phyloP scores from a whole-genome alignment of 495 filamentous ascomycete genomes.

The Penicillium waksmanii region DNA sequence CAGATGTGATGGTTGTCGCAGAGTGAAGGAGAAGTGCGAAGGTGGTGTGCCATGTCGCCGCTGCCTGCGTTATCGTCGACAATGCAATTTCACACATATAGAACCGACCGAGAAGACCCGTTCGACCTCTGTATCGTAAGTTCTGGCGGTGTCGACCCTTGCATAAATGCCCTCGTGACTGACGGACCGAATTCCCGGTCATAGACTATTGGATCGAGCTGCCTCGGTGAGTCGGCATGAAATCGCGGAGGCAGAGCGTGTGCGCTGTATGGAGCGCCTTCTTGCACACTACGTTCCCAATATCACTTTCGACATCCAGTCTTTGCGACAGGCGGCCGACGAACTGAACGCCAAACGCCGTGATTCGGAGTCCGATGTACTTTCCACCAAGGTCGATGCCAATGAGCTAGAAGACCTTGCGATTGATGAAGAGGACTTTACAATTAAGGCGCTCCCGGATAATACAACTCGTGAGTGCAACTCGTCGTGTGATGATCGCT shows the following conservation, averaged over 20 bases:
- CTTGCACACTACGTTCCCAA: slow-evolving; percentile 47
- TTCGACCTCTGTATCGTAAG: slow-evolving; percentile 45
- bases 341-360: slow-evolving; percentile 44
- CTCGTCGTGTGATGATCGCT: neutral
- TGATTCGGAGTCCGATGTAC: slow-evolving; percentile 39
- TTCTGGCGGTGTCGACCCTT: slow-evolving; percentile 8
- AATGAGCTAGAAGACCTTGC: slow-evolving; percentile 49
- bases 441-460: slow-evolving; percentile 50
- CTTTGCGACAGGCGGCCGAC: slow-evolving; percentile 45
- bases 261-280: slow-evolving; percentile 50
- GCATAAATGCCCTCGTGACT: neutral
- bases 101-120: slow-evolving; percentile 44
- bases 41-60: slow-evolving; percentile 55
- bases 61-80: slow-evolving; percentile 51
- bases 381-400: slow-evolving; percentile 37
- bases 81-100: slow-evolving; percentile 52
- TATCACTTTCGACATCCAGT: slow-evolving; percentile 48
- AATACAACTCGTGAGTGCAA: slow-evolving; percentile 48
- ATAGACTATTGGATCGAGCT: slow-evolving; percentile 42
- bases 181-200: slow-evolving; percentile 6
- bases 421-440: slow-evolving; percentile 51
- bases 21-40: slow-evolving; percentile 57
- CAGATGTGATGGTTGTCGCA: slow-evolving; percentile 53
- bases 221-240: slow-evolving; percentile 45
- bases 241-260: slow-evolving; percentile 46